Evolutionary conservation across 306 rosid species (phyloP).

Genomic region (Sphenostylis stenocarpa): DNA sequence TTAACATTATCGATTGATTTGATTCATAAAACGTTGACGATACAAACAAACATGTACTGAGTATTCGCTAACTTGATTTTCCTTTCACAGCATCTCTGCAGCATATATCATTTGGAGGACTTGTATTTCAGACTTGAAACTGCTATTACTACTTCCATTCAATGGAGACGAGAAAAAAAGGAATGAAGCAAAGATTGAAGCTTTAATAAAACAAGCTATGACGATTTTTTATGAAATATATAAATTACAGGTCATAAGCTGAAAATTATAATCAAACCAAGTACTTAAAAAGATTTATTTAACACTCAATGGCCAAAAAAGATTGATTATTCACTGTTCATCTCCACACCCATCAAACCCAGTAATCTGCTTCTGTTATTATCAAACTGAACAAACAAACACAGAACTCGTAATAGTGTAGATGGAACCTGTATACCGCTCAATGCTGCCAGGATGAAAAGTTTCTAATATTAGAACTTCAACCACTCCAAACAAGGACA

Average conservation of each 20-base stretch:
- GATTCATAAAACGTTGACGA: not conserved
- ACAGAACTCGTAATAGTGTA: not conserved
- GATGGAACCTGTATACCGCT: constrained; percentile 7
- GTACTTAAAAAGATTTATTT: not conserved
- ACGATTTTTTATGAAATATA: not conserved
- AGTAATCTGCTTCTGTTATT: constrained; percentile 17
- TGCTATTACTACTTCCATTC: not conserved
- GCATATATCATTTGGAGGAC: not conserved
- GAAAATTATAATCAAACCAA: not conserved
- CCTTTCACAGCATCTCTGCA: not conserved
- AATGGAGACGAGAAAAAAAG: not conserved
- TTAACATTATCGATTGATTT: not conserved
- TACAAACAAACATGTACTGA: not conserved
- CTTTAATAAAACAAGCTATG: not conserved
- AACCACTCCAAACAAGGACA: constrained; percentile 98
- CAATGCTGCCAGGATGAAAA: constrained; percentile 6
- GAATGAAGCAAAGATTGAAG: not conserved
- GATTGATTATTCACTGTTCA: not conserved
- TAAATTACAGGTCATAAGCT: not conserved
- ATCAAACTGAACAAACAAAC: not conserved
- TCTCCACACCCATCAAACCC: constrained; percentile 13
- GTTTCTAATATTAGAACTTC: constrained; percentile 51
- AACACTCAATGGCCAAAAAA: not conserved
- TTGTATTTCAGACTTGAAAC: not conserved
- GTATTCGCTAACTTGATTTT: not conserved